phyloP scores from a whole-genome alignment of 1,284 basidiomycete species.

The Ceratobasidium sp. region DNA sequence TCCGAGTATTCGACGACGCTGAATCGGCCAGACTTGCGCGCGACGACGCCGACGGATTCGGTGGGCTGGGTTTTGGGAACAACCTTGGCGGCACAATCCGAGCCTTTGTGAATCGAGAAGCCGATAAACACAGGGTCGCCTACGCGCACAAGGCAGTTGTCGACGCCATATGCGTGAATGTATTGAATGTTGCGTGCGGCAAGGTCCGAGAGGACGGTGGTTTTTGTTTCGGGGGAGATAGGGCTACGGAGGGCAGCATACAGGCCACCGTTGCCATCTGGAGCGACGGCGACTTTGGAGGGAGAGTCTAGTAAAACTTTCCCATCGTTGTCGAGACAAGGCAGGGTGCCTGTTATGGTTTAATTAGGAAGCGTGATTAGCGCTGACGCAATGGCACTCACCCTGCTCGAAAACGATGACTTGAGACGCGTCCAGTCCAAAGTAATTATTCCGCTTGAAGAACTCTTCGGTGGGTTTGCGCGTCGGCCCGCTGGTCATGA shows the following conservation, averaged over 20 bases:
- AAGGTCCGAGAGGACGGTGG: conserved; percentile 86
- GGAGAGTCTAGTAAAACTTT: conserved; percentile 88
- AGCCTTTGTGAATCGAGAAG: conserved; percentile 83
- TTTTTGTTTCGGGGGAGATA: conserved; percentile 64
- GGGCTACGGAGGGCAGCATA: conserved; percentile 91
- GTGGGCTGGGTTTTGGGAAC: conserved; percentile 87
- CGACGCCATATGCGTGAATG: conserved; percentile 96
- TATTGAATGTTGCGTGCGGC: conserved; percentile 79
- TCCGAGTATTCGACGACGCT: conserved; percentile 98
- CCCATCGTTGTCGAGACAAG: conserved; percentile 92
- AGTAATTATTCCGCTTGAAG: conserved; percentile 80
- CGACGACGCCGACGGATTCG: conserved; percentile 96
- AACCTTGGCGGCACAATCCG: conserved; percentile 94
- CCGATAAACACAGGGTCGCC: conserved; percentile 98
- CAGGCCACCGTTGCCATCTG: conserved; percentile 97
- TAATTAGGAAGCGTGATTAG: conserved; percentile 34
- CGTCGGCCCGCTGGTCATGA: conserved; percentile 99
- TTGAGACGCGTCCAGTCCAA: conserved; percentile 81
- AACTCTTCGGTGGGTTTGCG: conserved; percentile 85
- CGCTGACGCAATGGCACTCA: conserved; percentile 50
- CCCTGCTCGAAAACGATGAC: conserved; percentile 98
- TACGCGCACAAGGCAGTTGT: conserved; percentile 98
- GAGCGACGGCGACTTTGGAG: conserved; percentile 86
- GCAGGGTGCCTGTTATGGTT: conserved; percentile 77
- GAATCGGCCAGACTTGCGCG: conserved; percentile 79